Base-by-base conservation (phyloP, 2,329 filamentous ascomycete genomes). In the Hypoxylon sp. region DNA sequence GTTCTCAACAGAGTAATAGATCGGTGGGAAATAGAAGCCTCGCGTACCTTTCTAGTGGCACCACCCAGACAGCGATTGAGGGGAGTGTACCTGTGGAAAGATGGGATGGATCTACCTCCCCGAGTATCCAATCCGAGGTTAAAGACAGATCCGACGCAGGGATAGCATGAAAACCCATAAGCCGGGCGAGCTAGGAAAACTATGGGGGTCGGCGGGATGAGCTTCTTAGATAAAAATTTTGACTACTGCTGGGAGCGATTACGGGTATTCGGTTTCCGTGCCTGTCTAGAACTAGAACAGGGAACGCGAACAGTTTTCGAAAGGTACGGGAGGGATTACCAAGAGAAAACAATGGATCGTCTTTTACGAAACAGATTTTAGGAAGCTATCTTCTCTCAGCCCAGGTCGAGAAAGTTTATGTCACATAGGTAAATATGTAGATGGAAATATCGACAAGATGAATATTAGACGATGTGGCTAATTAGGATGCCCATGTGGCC, bases 391-490 rank as follows among this genome's bases (percentile, higher is more conserved):
- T 54, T 50, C 59, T 65, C 59, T 56, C 56, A 61, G 57, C 57
- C 57, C 41, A 41, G 57, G 60, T 37, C 60, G 59, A 69, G 58
- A 55, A 65, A 32, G 64, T 57, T 71, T 71, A 70, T 68, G 63
- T 69, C 68, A 71, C 62, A 32, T 62, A 65, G 30, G 51, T 50
- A 48, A 43, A 43, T 59, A 59, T 48, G 47, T 63, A 55, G 68
- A 67, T 67, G 59, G 56, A 64, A 67, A 64, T 70, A 70, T 69
- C 68, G 65, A 70, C 64, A 58, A 65, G 60, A 61, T 66, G 65
- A 71, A 70, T 71, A 72, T 72, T 73, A 70, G 68, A 70, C 70
- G 67, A 72, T 74, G 73, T 75, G 72, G 73, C 72, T 75, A 73
- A 72, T 73, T 74, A 67, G 68, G 66, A 68, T 70, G 67, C 65